Conservation (phyloP, 352 stramenopile genomes). For the Pythium aphanidermatum region DNA sequence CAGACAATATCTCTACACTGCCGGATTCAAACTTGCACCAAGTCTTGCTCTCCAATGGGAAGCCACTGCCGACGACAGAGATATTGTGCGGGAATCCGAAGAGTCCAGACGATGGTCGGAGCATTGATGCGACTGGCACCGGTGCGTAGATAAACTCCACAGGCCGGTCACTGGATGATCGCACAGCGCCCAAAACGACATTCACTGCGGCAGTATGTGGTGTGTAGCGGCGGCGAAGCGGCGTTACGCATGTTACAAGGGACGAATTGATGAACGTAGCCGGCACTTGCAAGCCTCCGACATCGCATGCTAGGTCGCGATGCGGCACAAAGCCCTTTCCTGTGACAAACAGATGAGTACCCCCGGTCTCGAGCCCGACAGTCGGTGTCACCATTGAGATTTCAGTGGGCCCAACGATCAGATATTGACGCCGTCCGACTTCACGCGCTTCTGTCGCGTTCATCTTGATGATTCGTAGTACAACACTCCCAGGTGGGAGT, state of each 20-base stretch:
- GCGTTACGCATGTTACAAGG: slow-evolving; percentile 10
- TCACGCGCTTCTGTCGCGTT: slow-evolving; percentile 1
- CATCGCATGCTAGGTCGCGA: slow-evolving; percentile 10
- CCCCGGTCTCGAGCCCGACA: slow-evolving; percentile 9
- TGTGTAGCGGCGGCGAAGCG: slow-evolving; percentile 6
- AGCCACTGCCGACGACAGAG: slow-evolving; percentile 6
- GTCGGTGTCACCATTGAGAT: neutral
- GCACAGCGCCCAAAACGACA: slow-evolving; percentile 4
- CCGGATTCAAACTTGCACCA: slow-evolving; percentile 7
- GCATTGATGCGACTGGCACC: neutral
- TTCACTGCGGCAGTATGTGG: neutral
- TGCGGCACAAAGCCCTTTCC: slow-evolving; percentile 18
- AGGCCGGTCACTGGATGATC: neutral
- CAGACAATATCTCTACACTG: neutral
- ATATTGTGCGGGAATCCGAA: slow-evolving; percentile 1
- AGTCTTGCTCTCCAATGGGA: neutral
- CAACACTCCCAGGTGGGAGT: neutral
- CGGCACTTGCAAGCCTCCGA: slow-evolving; percentile 10
- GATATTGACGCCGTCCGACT: slow-evolving; percentile 1
- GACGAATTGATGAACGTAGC: slow-evolving; percentile 12
- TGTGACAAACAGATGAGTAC: slow-evolving; percentile 2
- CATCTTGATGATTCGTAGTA: slow-evolving; percentile 5
- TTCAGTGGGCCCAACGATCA: slow-evolving; percentile 14
- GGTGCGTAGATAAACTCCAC: slow-evolving; percentile 11
- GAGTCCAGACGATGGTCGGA: slow-evolving; percentile 8